Conservation (phyloP, 2,329 filamentous ascomycete genomes). For the Aureobasidium musti region DNA sequence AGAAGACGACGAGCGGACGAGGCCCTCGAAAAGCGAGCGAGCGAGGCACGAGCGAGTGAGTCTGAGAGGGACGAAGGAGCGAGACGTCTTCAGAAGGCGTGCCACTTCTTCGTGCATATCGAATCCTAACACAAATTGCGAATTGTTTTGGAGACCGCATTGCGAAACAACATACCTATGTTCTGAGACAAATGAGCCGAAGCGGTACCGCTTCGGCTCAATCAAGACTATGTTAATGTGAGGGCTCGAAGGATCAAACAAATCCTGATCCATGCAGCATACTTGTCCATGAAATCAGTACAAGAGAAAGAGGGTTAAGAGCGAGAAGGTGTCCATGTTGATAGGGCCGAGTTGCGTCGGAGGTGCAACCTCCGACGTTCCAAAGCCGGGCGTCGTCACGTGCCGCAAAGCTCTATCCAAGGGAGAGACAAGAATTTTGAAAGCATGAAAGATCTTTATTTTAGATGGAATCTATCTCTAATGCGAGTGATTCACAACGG, state of each 20-base stretch:
- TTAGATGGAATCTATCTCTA: conserved; percentile 30
- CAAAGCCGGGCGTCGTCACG: neutral
- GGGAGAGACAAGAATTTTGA: neutral
- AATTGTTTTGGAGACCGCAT: no score
- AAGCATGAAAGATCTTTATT: conserved; percentile 25
- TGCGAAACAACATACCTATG: no score
- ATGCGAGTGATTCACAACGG: conserved; percentile 29
- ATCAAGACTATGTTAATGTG: no score
- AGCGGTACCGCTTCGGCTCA: no score
- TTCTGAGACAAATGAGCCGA: no score
- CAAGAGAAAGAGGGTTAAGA: no score
- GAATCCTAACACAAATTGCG: no score
- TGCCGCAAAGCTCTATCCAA: neutral
- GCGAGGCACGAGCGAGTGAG: neutral
- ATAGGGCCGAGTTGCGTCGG: neutral
- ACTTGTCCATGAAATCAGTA: no score
- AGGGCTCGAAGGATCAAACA: no score
- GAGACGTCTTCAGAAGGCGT: neutral
- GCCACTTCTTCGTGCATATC: neutral
- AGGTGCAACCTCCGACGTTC: neutral
- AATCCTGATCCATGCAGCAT: no score
- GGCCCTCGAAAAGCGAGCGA: neutral
- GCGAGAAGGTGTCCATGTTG: no score
- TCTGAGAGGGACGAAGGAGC: neutral
- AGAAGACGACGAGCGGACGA: neutral